Evolutionary conservation across 306 rosid species (phyloP), one percentile per base, ranked within the genome.

Genomic region (Cicer chorassanicum): DNA sequence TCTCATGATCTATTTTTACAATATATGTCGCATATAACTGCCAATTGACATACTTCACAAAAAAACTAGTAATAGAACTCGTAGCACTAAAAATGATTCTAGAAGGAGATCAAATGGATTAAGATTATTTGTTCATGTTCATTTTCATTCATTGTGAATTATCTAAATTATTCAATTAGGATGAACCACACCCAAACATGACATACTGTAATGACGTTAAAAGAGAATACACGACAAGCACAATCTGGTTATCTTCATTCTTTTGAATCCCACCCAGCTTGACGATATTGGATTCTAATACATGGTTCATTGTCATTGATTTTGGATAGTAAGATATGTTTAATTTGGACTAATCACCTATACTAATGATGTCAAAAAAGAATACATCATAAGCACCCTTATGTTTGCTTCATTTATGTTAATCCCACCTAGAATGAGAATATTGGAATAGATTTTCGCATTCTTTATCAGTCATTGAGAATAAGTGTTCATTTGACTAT

Each of bases 101-200:
- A 8, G 15, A 55, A 76, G 56, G 54, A 57, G 61, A 56, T 61
- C 6, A 6, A 55, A 56, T 8, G 53, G 66, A 72, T 29, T 40
- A 59, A 59, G 59, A 44, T 65, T 77, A 66, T 41, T 72, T 70
- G 14, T 77, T 72, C 68, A 66, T 70, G 14, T 77, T 72, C 68
- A 66, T 18, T 39, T 45, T 8, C 59, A 40, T 59, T 53, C 64
- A 21, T 43, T 72, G 55, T 49, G 66, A 77, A 73, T 59, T 43
- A 54, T 42, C 42, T 72, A 73, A 77, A 73, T n/a, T 53, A 19
- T 79, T 36, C 69, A 67, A 61, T 73, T 65, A 66, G 76, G 49
- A 73, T 42, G 54, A 39, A 66, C 14, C 46, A 74, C 11, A 57
- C 6, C 55, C 8, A 13, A 6, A 56, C 13, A 1, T 55, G 48